phyloP scores from a whole-genome alignment of 139 green algal genomes.

The Eudorina sp. region DNA sequence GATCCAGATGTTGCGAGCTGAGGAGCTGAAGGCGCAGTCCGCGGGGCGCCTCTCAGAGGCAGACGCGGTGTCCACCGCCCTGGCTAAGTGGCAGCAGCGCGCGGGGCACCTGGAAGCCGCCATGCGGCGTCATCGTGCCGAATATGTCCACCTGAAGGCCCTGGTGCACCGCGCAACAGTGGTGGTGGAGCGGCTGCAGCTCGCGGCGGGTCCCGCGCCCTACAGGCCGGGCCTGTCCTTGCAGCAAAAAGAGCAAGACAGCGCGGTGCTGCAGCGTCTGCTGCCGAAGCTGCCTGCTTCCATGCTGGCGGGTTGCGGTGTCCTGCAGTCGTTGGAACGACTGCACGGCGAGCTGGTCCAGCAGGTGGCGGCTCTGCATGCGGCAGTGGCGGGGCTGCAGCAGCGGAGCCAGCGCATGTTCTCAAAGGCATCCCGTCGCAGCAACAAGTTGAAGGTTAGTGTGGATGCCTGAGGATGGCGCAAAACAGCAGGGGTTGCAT shows the following conservation, averaged over 20 bases:
- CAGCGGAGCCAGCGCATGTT: slow-evolving; percentile 27
- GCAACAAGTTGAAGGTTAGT: neutral
- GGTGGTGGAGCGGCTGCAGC: slow-evolving; percentile 27
- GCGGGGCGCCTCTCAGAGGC: neutral
- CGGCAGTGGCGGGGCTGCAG: neutral
- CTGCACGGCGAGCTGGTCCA: slow-evolving; percentile 31
- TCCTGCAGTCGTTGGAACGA: neutral
- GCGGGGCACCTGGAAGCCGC: neutral
- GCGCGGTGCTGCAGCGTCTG: neutral
- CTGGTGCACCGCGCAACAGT: neutral
- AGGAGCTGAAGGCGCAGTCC: slow-evolving; percentile 10
- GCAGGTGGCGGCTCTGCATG: neutral
- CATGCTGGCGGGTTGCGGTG: neutral
- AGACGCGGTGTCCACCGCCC: neutral
- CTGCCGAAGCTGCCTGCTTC: slow-evolving; percentile 7
- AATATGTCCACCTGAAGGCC: neutral
- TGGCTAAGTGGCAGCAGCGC: neutral
- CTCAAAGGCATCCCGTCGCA: slow-evolving; percentile 7
- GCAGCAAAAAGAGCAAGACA: too few relatives aligned
- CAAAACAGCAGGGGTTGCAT: too few relatives aligned
- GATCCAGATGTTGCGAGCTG: slow-evolving; percentile 35
- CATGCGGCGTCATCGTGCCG: neutral
- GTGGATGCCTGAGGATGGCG: neutral
- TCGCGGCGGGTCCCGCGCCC: too few relatives aligned
- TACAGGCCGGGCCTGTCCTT: too few relatives aligned